Evolutionary conservation across 2,329 filamentous ascomycete species (phyloP).

Genomic region (Talaromyces islandicus): DNA sequence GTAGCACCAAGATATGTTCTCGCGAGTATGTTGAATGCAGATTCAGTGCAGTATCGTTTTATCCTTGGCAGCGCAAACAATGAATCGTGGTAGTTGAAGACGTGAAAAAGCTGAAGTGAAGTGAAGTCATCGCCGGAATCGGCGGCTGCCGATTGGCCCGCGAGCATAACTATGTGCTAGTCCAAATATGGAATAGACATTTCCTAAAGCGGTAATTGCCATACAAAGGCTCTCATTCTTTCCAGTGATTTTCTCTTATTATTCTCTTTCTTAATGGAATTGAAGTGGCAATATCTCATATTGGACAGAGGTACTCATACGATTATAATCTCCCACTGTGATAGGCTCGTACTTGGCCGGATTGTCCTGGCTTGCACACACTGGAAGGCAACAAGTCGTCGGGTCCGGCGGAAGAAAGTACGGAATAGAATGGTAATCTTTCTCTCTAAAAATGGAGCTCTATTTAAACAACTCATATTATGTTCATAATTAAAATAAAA

Average conservation of each 20-base stretch:
- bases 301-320: conserved; percentile 27
- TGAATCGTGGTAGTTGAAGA: background rate
- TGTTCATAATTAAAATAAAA: background rate
- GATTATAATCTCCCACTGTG: conserved; percentile 33
- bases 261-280: background rate
- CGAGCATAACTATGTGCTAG: background rate
- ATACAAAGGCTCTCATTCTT: background rate
- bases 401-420: conserved; percentile 53
- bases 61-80: background rate
- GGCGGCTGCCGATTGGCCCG: background rate
- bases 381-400: conserved; percentile 44
- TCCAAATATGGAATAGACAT: background rate
- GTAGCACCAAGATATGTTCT: background rate
- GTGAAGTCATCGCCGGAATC: background rate
- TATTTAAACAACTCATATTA: background rate
- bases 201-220: background rate
- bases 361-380: conserved; percentile 37
- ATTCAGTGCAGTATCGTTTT: background rate
- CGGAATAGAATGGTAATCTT: conserved; percentile 46
- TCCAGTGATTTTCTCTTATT: background rate
- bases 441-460: background rate
- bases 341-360: conserved; percentile 49
- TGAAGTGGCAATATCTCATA: conserved; percentile 12
- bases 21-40: background rate
- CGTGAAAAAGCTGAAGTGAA: background rate